Conservation (phyloP, 805 yeast genomes). For the Schwanniomyces polymorphus region DNA sequence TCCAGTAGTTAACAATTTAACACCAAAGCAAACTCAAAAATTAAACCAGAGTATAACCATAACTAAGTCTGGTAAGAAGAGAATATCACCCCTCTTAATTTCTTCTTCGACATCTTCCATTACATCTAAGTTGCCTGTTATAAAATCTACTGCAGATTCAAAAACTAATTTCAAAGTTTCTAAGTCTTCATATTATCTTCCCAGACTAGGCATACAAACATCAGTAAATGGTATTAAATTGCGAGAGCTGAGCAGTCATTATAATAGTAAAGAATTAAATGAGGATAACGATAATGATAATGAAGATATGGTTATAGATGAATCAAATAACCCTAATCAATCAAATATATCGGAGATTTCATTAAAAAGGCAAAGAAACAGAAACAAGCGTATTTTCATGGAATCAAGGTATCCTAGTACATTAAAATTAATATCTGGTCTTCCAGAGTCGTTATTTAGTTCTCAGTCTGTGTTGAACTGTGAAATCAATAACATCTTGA, state of each 20-base stretch:
- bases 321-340: slow-evolving; percentile 6
- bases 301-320: slow-evolving; percentile 45
- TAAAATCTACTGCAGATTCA: slow-evolving; percentile 10
- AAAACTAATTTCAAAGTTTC: slow-evolving; percentile 35
- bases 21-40: slow-evolving; percentile 12
- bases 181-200: slow-evolving; percentile 49
- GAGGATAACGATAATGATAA: slow-evolving; percentile 46
- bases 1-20: slow-evolving; percentile 3
- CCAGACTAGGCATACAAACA: slow-evolving; percentile 64
- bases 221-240: slow-evolving; percentile 56
- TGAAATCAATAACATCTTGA: slow-evolving; percentile 30
- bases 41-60: slow-evolving; percentile 51
- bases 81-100: slow-evolving; percentile 70
- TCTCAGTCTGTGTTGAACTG: slow-evolving; percentile 27
- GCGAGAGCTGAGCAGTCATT: slow-evolving; percentile 12
- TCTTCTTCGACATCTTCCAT: slow-evolving; percentile 40
- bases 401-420: slow-evolving; percentile 35
- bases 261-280: slow-evolving; percentile 11
- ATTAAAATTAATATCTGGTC: slow-evolving; percentile 32
- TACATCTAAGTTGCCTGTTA: slow-evolving; percentile 6
- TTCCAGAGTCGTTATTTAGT: slow-evolving; percentile 37
- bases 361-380: slow-evolving; percentile 31
- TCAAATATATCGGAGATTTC: slow-evolving; percentile 27
- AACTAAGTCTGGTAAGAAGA: slow-evolving; percentile 72
- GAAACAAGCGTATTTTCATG: slow-evolving; percentile 26